These are phyloP conservation scores for Coemansia sp. DNA, from an alignment of 192 early-diverging fungal genomes.

Conservation along the genomic window DNA sequence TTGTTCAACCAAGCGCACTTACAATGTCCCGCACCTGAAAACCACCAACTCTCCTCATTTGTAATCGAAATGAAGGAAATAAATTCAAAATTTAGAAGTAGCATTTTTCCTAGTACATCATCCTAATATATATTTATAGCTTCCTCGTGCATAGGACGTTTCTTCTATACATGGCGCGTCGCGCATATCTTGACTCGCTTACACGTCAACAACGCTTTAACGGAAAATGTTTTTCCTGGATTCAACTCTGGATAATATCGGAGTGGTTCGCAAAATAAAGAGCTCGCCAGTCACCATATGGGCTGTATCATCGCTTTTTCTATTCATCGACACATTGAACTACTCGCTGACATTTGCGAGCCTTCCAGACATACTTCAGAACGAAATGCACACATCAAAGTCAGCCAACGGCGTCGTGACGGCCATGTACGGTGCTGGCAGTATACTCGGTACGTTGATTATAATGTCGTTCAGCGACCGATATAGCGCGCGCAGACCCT, in stretches of 20 bases:
- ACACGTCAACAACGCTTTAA: too few relatives aligned
- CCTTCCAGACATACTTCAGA: slow-evolving; percentile 35
- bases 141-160: too few relatives aligned
- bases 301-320: slow-evolving; percentile 27
- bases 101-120: too few relatives aligned
- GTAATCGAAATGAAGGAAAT: too few relatives aligned
- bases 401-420: slow-evolving; percentile 43
- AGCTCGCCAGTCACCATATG: slow-evolving; percentile 23
- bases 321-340: slow-evolving; percentile 44
- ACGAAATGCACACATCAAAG: slow-evolving; percentile 26
- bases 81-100: too few relatives aligned
- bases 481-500: slow-evolving; percentile 8
- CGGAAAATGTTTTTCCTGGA: too few relatives aligned
- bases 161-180: too few relatives aligned
- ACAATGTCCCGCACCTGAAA: too few relatives aligned
- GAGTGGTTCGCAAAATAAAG: slow-evolving; percentile 11
- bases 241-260: slow-evolving; percentile 8
- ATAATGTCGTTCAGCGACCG: slow-evolving; percentile 28
- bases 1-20: too few relatives aligned
- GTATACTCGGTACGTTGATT: slow-evolving; percentile 13
- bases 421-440: slow-evolving; percentile 40
- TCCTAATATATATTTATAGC: too few relatives aligned
- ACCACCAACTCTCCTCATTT: too few relatives aligned
- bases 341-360: slow-evolving; percentile 33
- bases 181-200: too few relatives aligned